Percentiles rank a stretch among this genome's conserved stretches.
These are phyloP conservation scores for Dendrobium officinale DNA, from an alignment of 106 monocot genomes.

Conservation along the genomic window DNA sequence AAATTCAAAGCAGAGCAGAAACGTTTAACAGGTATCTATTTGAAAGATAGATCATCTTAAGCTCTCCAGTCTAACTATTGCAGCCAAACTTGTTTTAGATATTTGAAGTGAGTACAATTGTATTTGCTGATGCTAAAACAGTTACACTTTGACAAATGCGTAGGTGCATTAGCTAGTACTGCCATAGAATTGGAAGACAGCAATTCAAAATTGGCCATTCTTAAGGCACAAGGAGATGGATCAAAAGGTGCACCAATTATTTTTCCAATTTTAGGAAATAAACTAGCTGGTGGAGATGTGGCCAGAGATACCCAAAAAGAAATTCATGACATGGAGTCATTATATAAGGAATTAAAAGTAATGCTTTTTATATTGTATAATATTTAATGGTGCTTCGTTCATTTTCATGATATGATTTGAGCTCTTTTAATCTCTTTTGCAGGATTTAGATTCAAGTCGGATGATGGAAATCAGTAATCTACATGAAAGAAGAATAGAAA, in stretches of 20 bases:
- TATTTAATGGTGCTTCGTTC: neutral
- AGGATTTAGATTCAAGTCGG: slow-evolving; percentile 69
- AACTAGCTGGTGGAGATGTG: slow-evolving; percentile 32
- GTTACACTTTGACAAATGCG: slow-evolving; percentile 13
- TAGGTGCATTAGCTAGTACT: slow-evolving; percentile 66
- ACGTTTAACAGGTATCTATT: slow-evolving; percentile 51
- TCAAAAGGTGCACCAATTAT: slow-evolving; percentile 46
- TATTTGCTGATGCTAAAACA: neutral
- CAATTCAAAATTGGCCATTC: slow-evolving; percentile 37
- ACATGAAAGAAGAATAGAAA: slow-evolving; percentile 60
- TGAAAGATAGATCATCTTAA: slow-evolving; percentile 6
- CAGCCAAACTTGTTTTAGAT: neutral
- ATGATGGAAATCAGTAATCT: slow-evolving; percentile 57
- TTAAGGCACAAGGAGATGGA: slow-evolving; percentile 62
- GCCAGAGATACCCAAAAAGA: slow-evolving; percentile 70
- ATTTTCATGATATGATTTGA: slow-evolving; percentile 4
- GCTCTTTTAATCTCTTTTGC: slow-evolving; percentile 17
- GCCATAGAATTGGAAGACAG: slow-evolving; percentile 68
- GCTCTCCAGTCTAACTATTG: neutral
- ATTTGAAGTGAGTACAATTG: neutral
- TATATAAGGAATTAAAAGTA: slow-evolving; percentile 59
- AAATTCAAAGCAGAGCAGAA: slow-evolving; percentile 60
- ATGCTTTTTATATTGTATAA: slow-evolving; percentile 1
- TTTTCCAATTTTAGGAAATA: slow-evolving; percentile 68
- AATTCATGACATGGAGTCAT: slow-evolving; percentile 59